A percentile compares a stretch with the other conserved stretches of the same genome.
Evolutionary conservation across 352 stramenopile species (phyloP).

Genomic region (Phytophthora hybrid): DNA sequence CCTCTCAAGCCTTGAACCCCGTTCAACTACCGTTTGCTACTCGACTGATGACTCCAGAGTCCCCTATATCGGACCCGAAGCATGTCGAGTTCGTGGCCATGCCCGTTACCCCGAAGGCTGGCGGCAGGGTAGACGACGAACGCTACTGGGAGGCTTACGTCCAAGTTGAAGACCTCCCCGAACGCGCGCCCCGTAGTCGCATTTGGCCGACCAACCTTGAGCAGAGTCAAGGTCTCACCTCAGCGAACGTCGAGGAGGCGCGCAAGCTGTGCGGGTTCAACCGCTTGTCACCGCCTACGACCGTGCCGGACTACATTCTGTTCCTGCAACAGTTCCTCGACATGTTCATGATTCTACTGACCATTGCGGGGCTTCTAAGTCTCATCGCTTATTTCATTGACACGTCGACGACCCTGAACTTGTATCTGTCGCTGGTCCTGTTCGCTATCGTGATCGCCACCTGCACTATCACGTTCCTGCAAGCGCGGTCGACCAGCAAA

Average conservation of each 20-base stretch:
- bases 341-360: conserved; percentile 58
- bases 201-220: conserved; percentile 42
- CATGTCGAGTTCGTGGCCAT: conserved; percentile 26
- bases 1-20: conserved; percentile 4
- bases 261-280: conserved; percentile 46
- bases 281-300: conserved; percentile 45
- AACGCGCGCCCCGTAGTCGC: conserved; percentile 26
- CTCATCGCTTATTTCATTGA: conserved; percentile 53
- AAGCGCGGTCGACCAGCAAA: conserved; percentile 48
- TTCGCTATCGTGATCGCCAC: conserved; percentile 53
- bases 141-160: conserved; percentile 56
- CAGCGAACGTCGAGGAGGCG: conserved; percentile 17
- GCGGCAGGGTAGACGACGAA: conserved; percentile 16
- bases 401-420: conserved; percentile 46
- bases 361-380: conserved; percentile 40
- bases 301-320: conserved; percentile 44
- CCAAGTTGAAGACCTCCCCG: conserved; percentile 36
- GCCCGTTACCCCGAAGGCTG: conserved; percentile 19
- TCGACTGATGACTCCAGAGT: conserved; percentile 7
- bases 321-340: conserved; percentile 59
- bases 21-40: not conserved
- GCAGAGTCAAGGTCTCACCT: conserved; percentile 40
- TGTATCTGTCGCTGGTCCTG: conserved; percentile 52
- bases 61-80: conserved; percentile 7
- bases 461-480: conserved; percentile 53